Evolutionary conservation across 179 eudicot genomes (phyloP), one percentile per base, ranked within the genome.

Genomic region (Silene noctiflora): DNA sequence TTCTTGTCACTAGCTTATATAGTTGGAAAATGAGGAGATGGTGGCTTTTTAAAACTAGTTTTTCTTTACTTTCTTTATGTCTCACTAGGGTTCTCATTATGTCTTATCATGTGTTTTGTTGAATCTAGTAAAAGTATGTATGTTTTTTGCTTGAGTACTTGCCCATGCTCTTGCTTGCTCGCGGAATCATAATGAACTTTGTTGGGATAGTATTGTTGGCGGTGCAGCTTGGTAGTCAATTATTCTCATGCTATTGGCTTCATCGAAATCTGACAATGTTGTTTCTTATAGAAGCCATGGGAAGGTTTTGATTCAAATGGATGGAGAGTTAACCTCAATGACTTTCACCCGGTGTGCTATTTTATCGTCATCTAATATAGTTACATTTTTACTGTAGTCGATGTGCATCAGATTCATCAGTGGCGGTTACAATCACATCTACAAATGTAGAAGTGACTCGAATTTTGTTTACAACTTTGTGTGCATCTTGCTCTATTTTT

Each of bases 101-200:
- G 78, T 74, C 75, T 33, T 51, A 81, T 81, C 10, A 74, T 81
- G 76, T 73, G 66, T 53, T 61, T 63, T 55, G 76, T 81, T 81
- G 84, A 81, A 78, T 63, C 75, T 70, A 51, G 33, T 10, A 29
- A 81, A 78, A 75, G 84, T 81, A 42, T 39, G 46, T 13, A 25
- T 11, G 55, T n/a, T 70, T 69, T 74, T 60, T 61, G 67, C 20
- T 55, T 64, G 69, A 39, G 79, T 71, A 67, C 74, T 70, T 76
- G 3, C 22, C 46, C 73, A 7, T 77, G 62, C 59, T 74, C 58
- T 42, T 60, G 64, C 65, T 22, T 74, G 78, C 48, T 74, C 39
- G 79, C 7, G 79, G 71, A 11, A 55, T 67, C 48, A 73, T 33
- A n/a, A 67, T 61, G 25, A 68, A 61, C 17, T 67, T 20, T 53